Evolutionary conservation across 1,284 basidiomycete species (phyloP), one percentile per base, ranked within the genome.

Genomic region (Cutaneotrichosporon cyanovorans): DNA sequence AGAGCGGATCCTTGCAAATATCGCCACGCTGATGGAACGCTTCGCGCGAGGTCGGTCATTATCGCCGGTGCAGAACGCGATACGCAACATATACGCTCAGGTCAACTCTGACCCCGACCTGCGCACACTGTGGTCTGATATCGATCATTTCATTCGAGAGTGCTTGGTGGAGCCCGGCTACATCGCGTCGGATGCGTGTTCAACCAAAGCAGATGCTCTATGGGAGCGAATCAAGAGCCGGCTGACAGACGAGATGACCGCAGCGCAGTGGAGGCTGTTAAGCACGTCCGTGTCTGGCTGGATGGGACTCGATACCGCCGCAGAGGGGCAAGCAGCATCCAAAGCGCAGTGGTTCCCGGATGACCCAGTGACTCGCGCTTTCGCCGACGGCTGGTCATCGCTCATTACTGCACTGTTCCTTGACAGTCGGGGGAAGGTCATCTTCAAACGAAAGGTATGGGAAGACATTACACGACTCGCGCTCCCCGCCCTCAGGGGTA

Each of bases 211-310:
- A 2, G 20, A 19, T 2, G 44, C 42, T 20, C 41, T 53, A 2
- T 46, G 39, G 41, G 23, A 39, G 16, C 37, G 41, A 2, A 14
- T 20, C 18, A 25, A 34, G 10, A 16, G 12, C n/a, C 40, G 43
- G 44, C 32, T 53, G 18, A 20, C 33, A 4, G 40, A 53, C 21
- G 48, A 43, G 18, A 31, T 46, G 20, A 46, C 48, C 35, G 34
- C 40, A 15, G 47, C 51, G 11, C 47, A 53, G 23, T 53, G 51
- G 51, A 53, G 41, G 30, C 37, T 44, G 25, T 18, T 46, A 12
- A 40, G 14, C 19, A 18, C 16, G 37, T 44, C 23, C 18, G 3
- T 46, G 5, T 40, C 43, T 7, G 25, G 33, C 16, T 53, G 40
- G 33, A 22, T 53, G 3, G 51, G 51, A 1, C 23, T 23, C 25